Percentiles rank a stretch among this genome's conserved stretches.
Conservation (phyloP, 2,329 filamentous ascomycete species). For the Talaromyces sp. region DNA sequence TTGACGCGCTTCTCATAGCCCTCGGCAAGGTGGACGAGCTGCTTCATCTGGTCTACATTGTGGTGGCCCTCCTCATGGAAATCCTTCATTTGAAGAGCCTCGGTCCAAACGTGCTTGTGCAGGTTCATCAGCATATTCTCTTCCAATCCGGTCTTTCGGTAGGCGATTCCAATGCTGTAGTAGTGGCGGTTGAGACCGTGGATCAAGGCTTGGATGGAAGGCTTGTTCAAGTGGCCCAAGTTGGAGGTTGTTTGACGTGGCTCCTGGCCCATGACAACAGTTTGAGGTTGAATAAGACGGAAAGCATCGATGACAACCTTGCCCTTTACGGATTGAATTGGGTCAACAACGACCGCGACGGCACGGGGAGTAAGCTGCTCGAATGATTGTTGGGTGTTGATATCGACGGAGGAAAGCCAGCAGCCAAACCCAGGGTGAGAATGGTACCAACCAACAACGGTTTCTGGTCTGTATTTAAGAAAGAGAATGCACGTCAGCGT, state of each 20-base stretch:
- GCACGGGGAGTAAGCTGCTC: constrained; percentile 96
- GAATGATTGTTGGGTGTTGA: constrained; percentile 99
- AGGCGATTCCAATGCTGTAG: constrained; percentile 98
- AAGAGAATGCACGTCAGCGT: constrained; percentile 12
- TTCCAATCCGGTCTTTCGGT: constrained; percentile 93
- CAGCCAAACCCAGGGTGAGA: constrained; percentile 98
- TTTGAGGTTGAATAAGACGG: constrained; percentile 96
- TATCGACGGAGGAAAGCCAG: constrained; percentile 98
- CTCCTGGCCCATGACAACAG: constrained; percentile 96
- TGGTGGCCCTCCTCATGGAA: constrained; percentile 81
- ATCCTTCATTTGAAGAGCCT: constrained; percentile 94
- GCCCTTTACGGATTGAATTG: constrained; percentile 98
- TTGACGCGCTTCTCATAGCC: constrained; percentile 99
- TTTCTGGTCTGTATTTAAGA: constrained; percentile 75
- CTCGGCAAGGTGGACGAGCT: constrained; percentile 85
- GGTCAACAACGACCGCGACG: constrained; percentile 96
- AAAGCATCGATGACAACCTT: constrained; percentile 99
- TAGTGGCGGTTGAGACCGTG: constrained; percentile 98
- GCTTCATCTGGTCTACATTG: constrained; percentile 86
- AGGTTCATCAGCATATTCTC: constrained; percentile 99
- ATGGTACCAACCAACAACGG: constrained; percentile 99
- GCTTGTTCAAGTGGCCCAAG: constrained; percentile 96
- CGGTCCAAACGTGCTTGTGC: constrained; percentile 99
- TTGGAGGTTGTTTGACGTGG: constrained; percentile 97
- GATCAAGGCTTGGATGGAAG: constrained; percentile 98